Evolutionary conservation across 208 protist species (phyloP), one percentile per base, ranked within the genome.

Genomic region (Crithidia brevicula): DNA sequence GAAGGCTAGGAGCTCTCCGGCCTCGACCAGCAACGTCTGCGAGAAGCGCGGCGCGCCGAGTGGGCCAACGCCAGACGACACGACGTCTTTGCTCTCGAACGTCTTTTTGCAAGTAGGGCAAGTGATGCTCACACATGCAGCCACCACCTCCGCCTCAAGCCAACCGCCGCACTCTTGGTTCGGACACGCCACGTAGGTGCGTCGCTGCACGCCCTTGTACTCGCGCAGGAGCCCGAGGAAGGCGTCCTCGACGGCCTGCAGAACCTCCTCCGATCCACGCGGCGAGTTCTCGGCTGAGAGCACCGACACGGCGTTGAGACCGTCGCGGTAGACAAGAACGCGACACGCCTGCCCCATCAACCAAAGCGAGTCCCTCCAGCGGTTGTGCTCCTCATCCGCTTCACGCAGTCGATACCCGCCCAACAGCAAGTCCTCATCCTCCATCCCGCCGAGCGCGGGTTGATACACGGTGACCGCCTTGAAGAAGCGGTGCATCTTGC

Each of bases 351-450:
- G 62, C 4, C 76, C 84, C 23, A 57, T 49, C 25, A 97, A 86
- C 89, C 92, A 97, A 74, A 97, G 80, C 30, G 84, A 86, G 69
- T 96, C 90, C 11, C 52, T 73, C 90, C 92, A 97, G 27, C 89
- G 82, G 66, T 86, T 95, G 75, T 94, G 85, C 74, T 93, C 83
- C 51, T 96, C 83, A 65, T 93, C 83, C 23, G 83, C 78, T 76
- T 95, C 86, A 13, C 73, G 71, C 51, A 92, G 78, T 2, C 89
- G 79, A 47, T 80, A 81, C n/a, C 88, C 81, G 65, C 85, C 73
- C 42, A 89, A 47, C 22, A 89, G 43, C 36, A 83, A 42, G 33
- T 84, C 74, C 63, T 94, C 84, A 33, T 87, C 80, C 20, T 81
- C 66, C 4, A 46, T 42, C 16, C 50, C 59, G 31, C 68, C 67